Conservation (phyloP, 305 asterid genomes). For the Coffea humblotiana region DNA sequence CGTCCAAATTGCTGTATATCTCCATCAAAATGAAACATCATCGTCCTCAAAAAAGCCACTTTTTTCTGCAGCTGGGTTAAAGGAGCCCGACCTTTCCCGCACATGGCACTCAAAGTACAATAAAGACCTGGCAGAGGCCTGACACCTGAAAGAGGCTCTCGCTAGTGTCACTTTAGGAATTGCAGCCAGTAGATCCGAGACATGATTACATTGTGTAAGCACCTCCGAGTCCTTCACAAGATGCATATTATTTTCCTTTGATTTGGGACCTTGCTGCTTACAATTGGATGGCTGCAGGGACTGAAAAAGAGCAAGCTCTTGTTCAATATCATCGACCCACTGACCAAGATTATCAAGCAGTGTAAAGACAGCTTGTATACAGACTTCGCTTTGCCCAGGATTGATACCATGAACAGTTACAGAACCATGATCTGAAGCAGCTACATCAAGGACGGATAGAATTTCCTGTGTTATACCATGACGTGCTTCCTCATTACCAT, state of each 20-base stretch:
- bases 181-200: slow-evolving; percentile 78
- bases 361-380: slow-evolving; percentile 95
- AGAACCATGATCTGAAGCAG: slow-evolving; percentile 63
- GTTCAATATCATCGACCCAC: slow-evolving; percentile 96
- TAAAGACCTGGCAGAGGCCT: slow-evolving; percentile 94
- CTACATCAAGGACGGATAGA: slow-evolving; percentile 81
- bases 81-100: slow-evolving; percentile 82
- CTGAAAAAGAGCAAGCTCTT: slow-evolving; percentile 85
- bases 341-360: slow-evolving; percentile 99
- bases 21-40: slow-evolving; percentile 93
- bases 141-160: slow-evolving; percentile 94
- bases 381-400: slow-evolving; percentile 87
- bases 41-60: slow-evolving; percentile 85
- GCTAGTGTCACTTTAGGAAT: slow-evolving; percentile 94
- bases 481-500: slow-evolving; percentile 92
- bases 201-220: slow-evolving; percentile 77
- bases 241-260: slow-evolving; percentile 52
- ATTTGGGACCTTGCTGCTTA: slow-evolving; percentile 56
- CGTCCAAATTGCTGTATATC: slow-evolving; percentile 86
- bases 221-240: slow-evolving; percentile 46
- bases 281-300: slow-evolving; percentile 60
- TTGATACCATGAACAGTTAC: slow-evolving; percentile 52
- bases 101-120: slow-evolving; percentile 89
- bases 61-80: slow-evolving; percentile 88
- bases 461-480: slow-evolving; percentile 80